Base-by-base conservation (phyloP, 768 basidiomycete genomes). In the Termitomyces sp. region DNA sequence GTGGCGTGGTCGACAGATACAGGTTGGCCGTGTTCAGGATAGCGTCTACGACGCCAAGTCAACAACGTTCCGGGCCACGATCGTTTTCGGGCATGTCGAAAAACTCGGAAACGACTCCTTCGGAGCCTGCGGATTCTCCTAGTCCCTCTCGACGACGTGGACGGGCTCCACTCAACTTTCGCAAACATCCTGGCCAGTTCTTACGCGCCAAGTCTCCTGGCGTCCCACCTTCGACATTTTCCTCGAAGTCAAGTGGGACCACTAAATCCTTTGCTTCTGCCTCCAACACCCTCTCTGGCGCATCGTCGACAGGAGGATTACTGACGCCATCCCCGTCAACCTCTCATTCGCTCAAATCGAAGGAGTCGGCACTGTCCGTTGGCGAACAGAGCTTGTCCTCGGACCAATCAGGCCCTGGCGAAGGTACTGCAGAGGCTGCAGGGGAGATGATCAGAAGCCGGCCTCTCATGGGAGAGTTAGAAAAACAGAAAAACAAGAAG, bases 1-100 rank as follows among this genome's bases (percentile, higher is more conserved):
- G 92, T n/a, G 93, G 93, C 5, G 89, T 94, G 48, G 91, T 94
- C 51, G 93, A 96, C 68, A 80, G 88, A 53, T 96, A 95, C 67
- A 79, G 83, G 56, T 75, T 96, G 53, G 85, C 89, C 15, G 91
- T 93, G 21, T 93, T 93, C 80, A 81, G 91, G 54, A 93, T 92
- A 68, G 78, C 80, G n/a, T 84, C 86, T 38, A 38, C 37, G 14
- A 87, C 85, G 11, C 84, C 87, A 5, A 74, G 75, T 43, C 75
- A 78, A 49, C 61, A 57, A 49, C 75, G 79, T 12, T 63, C 73
- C 15, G 67, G 64, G 3, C 72, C 75, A 6, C 76, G 83, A 23
- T 77, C 80, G 7, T 73, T 78, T 58, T 87, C 88, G 19, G 83
- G 81, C 26, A 68, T 80, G 60, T 88, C 86, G 37, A 77, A 78